These are phyloP conservation scores for Trifolium pratense DNA, from an alignment of 306 rosid species.

Conservation along the genomic window DNA sequence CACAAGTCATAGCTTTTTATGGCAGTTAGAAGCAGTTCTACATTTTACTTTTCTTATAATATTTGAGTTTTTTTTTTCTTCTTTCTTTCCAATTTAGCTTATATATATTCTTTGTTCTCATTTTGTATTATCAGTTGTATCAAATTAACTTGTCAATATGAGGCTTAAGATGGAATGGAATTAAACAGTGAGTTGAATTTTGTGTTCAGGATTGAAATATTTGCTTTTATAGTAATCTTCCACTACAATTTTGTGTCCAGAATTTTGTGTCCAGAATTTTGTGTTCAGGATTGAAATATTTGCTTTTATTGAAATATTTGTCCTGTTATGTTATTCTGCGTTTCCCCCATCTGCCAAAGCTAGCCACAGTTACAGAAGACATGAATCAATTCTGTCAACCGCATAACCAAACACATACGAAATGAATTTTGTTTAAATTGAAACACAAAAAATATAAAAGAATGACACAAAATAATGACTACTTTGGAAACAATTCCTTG, in stretches of 20 bases:
- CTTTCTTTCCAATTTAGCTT: constrained; percentile 9
- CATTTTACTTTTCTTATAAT: background rate
- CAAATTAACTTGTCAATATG: constrained; percentile 38
- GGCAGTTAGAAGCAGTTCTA: constrained; percentile 40
- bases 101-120: constrained; percentile 40
- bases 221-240: background rate
- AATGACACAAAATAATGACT: too few relatives aligned
- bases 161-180: constrained; percentile 9
- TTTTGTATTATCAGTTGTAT: constrained; percentile 38
- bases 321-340: too few relatives aligned
- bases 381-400: too few relatives aligned
- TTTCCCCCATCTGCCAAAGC: too few relatives aligned
- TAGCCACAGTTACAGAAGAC: too few relatives aligned
- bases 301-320: background rate
- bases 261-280: background rate
- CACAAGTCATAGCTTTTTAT: constrained; percentile 61
- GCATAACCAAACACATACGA: too few relatives aligned
- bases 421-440: too few relatives aligned
- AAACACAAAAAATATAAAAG: too few relatives aligned
- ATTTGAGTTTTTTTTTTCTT: background rate
- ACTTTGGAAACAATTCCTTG: too few relatives aligned
- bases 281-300: background rate
- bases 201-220: background rate
- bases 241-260: background rate
- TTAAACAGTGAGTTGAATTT: constrained; percentile 4